Conservation (phyloP, 2,329 filamentous ascomycete genomes). For the Cyphellophora attinorum region DNA sequence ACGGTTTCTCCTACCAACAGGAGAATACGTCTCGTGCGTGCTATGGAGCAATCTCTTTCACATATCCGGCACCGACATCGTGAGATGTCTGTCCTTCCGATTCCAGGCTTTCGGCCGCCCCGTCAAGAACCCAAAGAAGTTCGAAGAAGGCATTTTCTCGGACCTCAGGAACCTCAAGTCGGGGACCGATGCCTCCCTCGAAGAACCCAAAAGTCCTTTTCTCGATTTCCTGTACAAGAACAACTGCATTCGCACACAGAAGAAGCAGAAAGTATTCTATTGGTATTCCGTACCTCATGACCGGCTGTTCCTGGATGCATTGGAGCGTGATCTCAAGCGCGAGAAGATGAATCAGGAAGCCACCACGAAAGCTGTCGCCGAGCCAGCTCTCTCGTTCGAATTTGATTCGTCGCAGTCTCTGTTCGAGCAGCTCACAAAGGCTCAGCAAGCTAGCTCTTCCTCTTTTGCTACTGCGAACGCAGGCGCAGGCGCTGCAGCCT, state of each 20-base stretch:
- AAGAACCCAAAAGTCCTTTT: constrained; percentile 97
- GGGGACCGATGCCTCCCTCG: constrained; percentile 91
- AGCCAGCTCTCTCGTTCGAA: constrained; percentile 95
- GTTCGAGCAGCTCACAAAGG: constrained; percentile 98
- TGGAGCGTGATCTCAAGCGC: constrained; percentile 94
- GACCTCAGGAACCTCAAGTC: constrained; percentile 97
- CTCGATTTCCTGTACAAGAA: constrained; percentile 99
- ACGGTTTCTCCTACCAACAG: constrained; percentile 87
- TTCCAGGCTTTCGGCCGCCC: constrained; percentile 98
- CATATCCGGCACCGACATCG: constrained; percentile 97
- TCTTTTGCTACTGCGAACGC: constrained; percentile 79
- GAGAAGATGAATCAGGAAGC: constrained; percentile 99
- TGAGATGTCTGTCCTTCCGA: constrained; percentile 92
- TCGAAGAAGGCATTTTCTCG: constrained; percentile 98
- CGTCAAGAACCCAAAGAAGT: constrained; percentile 99
- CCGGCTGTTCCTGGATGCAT: constrained; percentile 88
- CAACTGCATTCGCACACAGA: constrained; percentile 99
- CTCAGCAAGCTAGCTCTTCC: constrained; percentile 95
- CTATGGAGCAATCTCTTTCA: constrained; percentile 99
- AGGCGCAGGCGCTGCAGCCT: constrained; percentile 37
- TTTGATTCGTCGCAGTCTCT: constrained; percentile 98
- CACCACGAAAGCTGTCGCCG: constrained; percentile 90
- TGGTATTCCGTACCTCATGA: constrained; percentile 99
- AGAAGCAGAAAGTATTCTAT: constrained; percentile 99
- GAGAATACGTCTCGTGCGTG: constrained; percentile 97